Evolutionary conservation across 176 grass and related monocot genomes (phyloP), one percentile per base, ranked within the genome.

Genomic region (Juncus inflexus): DNA sequence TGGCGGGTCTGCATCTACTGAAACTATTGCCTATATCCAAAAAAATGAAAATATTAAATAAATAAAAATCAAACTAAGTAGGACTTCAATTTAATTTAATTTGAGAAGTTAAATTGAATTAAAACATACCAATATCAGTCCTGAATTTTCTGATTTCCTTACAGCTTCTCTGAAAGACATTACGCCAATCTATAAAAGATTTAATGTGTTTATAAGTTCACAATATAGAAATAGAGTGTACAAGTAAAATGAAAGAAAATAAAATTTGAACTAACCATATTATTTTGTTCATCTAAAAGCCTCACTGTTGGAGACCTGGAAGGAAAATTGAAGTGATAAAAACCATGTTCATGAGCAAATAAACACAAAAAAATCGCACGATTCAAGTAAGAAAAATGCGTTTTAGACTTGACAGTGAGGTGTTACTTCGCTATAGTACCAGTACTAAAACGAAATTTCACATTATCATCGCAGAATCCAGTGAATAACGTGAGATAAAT

Each of bases 1-100:
- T 8, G 94, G 88, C 61, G 94, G 94, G 68, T 91, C 88, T 12
- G 87, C 80, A 73, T 97, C 85, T 52, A 66, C 60, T 19, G 85
- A 92, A 70, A 91, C 64, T 89, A 97, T 86, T 74, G 82, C 88
- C 94, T 97, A 77, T 71, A 91, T 84, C 76, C 61, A 74, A 14
- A 67, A 64, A 67, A 49, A 77, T 47, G 2, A 47, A 47, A 5
- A 47, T 47, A 47, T 47, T 9, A 47, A 6, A 70, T 15, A 36
- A 58, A 70, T 9, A 28, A 41, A 7, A 35, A 42, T 70, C 55
- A 66, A 67, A 37, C 49, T 52, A 67, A 13, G 28, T 72, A 50
- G 12, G 49, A 57, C 7, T 47, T 62, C 5, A 43, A 13, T 36
- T 54, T 63, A 52, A 47, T 5, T 39, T 9, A 62, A 37, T 35